Conservation (phyloP, 2,329 filamentous ascomycete genomes). For the Dactylella cylindrospora region DNA sequence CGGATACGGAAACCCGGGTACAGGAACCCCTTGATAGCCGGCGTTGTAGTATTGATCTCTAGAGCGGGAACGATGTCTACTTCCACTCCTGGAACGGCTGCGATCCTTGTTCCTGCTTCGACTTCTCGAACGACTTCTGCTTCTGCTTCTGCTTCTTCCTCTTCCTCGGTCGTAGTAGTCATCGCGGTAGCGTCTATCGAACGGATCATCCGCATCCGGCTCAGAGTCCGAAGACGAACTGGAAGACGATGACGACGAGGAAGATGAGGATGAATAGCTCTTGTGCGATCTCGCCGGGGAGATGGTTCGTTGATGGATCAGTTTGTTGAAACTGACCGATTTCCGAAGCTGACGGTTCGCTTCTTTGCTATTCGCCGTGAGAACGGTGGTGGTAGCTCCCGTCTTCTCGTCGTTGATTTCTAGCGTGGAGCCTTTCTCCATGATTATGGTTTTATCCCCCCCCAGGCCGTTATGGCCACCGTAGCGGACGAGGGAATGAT, state of each 20-base stretch:
- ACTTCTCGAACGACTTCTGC: constrained; percentile 8
- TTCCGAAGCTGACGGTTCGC: not conserved
- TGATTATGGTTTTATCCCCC: constrained; percentile 18
- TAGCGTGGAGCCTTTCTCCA: constrained; percentile 19
- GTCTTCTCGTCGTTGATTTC: constrained; percentile 21
- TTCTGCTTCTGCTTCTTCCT: constrained; percentile 4
- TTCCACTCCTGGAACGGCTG: constrained; percentile 1
- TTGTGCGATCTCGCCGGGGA: no score
- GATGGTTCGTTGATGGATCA: constrained; percentile 1
- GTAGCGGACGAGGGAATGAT: not conserved
- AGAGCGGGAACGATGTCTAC: constrained; percentile 3
- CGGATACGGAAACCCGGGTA: constrained; percentile 6
- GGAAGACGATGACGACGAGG: not conserved
- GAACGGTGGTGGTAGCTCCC: constrained; percentile 19
- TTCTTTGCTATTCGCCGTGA: constrained; percentile 11
- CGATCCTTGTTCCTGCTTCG: constrained; percentile 4
- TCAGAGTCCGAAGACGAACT: constrained; percentile 2
- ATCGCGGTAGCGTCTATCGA: no score
- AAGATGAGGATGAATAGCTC: not conserved
- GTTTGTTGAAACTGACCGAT: constrained; percentile 10
- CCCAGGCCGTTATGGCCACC: no score
- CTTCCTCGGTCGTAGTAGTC: constrained; percentile 1
- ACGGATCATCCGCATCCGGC: constrained; percentile 3
- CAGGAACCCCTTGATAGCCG: constrained; percentile 1
- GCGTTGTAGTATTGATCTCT: not conserved